phyloP scores from a whole-genome alignment of 2,329 filamentous ascomycete species.

The Aspergillus eucalypticola region DNA sequence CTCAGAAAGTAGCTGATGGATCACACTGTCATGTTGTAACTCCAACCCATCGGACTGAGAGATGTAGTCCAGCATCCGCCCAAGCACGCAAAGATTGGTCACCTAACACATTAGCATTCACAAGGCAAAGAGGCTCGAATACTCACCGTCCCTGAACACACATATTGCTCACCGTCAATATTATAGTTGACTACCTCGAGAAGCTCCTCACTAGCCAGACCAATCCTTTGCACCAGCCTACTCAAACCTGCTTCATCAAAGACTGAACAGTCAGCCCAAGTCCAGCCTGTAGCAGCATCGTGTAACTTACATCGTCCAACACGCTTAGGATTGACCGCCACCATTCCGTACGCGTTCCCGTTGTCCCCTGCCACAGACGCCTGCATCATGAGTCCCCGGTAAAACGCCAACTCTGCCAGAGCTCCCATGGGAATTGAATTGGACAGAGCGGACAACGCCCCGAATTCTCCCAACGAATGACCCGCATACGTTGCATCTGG shows the following conservation, averaged over 20 bases:
- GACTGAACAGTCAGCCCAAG: conserved; percentile 66
- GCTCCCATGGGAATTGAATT: conserved; percentile 97
- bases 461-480: conserved; percentile 96
- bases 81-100: conserved; percentile 20
- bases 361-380: conserved; percentile 94
- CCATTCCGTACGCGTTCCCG: conserved; percentile 56
- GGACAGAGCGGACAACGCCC: conserved; percentile 85
- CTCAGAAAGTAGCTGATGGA: conserved; percentile 63
- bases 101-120: conserved; percentile 7
- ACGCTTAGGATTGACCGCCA: conserved; percentile 21
- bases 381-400: conserved; percentile 96
- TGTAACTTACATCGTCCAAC: conserved; percentile 17
- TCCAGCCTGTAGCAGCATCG: background rate
- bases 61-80: conserved; percentile 18
- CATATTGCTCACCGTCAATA: conserved; percentile 66
- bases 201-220: conserved; percentile 86
- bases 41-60: background rate
- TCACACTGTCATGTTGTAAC: conserved; percentile 1
- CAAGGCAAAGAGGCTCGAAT: background rate
- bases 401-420: conserved; percentile 94
- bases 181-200: conserved; percentile 97
- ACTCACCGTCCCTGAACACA: conserved; percentile 60
- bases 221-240: conserved; percentile 88
- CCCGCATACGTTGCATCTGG: conserved; percentile 92
- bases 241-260: conserved; percentile 94